Evolutionary conservation across 192 early-diverging fungal species (phyloP).

Genomic region (Backusella liffmaniae): DNA sequence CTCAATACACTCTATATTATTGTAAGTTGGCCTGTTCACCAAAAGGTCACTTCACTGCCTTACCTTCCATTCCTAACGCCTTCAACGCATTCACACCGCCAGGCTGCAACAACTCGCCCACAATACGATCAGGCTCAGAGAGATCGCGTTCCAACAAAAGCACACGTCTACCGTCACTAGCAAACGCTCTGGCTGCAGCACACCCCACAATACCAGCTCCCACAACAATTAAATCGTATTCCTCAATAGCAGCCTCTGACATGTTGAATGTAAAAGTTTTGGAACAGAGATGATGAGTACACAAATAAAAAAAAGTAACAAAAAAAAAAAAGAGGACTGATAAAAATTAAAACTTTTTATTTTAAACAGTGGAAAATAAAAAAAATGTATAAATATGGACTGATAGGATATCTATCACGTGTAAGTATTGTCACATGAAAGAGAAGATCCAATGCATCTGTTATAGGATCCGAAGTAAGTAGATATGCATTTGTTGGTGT

Average conservation of each 20-base stretch:
- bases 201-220: constrained; percentile 95
- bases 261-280: constrained; percentile 7
- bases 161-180: constrained; percentile 68
- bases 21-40: too few relatives aligned
- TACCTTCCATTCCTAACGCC: constrained; percentile 71
- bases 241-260: constrained; percentile 9
- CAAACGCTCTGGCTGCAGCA: constrained; percentile 80
- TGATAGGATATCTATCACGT: background rate
- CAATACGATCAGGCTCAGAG: constrained; percentile 94
- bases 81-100: constrained; percentile 84
- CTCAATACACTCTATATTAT: constrained; percentile 62
- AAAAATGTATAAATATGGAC: background rate
- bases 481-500: too few relatives aligned
- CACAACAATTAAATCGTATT: constrained; percentile 82
- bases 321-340: background rate
- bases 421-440: background rate
- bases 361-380: background rate
- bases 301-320: background rate
- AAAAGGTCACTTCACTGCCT: background rate
- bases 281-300: background rate
- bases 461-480: background rate
- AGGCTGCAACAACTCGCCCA: constrained; percentile 96
- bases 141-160: constrained; percentile 83
- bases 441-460: background rate
- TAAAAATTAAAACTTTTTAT: background rate